Evolutionary conservation across 306 rosid genomes (phyloP).

Genomic region (Acmispon strigosus): DNA sequence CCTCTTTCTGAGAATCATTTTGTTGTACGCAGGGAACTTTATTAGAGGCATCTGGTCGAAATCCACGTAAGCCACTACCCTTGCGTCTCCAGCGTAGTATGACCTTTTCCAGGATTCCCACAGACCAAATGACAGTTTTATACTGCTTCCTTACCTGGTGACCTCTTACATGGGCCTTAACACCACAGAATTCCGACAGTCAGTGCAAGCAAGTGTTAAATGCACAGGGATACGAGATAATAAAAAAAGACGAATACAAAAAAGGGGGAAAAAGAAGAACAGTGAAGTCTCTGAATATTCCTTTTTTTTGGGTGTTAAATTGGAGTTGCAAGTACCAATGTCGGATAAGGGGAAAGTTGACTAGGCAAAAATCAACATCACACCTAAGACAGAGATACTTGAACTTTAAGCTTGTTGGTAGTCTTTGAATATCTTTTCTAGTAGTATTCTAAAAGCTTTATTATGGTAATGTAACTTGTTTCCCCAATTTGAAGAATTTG

Average conservation of each 20-base stretch:
- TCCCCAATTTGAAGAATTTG: not conserved
- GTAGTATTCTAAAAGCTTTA: not conserved
- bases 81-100: constrained; percentile 94
- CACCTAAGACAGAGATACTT: not conserved
- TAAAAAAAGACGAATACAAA: not conserved
- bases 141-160: constrained; percentile 88
- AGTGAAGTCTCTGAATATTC: not conserved
- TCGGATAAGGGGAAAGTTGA: not conserved
- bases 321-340: not conserved
- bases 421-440: not conserved
- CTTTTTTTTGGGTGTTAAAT: not conserved
- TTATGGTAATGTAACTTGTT: not conserved
- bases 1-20: constrained; percentile 38
- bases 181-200: constrained; percentile 23
- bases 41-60: constrained; percentile 43
- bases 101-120: constrained; percentile 79
- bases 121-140: constrained; percentile 70
- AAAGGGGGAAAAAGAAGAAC: not conserved
- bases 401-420: not conserved
- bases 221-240: not conserved
- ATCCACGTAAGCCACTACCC: constrained; percentile 86
- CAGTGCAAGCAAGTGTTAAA: constrained; percentile 19
- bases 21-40: constrained; percentile 32
- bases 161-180: constrained; percentile 91
- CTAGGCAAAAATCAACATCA: not conserved